These are phyloP conservation scores for Sporobolomyces pararoseus DNA, from an alignment of 768 basidiomycete genomes.

Conservation along the genomic window DNA sequence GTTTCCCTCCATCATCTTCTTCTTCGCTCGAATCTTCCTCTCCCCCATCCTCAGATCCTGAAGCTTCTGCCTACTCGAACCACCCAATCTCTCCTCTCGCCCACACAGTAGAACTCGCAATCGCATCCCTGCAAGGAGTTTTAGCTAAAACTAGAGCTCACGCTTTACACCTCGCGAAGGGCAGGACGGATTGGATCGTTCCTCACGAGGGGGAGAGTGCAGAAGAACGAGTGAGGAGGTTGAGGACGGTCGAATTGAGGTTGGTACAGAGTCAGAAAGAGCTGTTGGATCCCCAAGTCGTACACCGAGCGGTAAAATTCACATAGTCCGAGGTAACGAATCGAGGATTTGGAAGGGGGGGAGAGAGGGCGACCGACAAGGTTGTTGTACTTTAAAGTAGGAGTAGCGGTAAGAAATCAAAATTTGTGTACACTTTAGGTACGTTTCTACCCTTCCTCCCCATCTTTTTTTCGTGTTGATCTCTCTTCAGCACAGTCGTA, in stretches of 20 bases:
- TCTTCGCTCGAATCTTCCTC: too few species aligned
- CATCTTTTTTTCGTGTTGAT: too few species aligned
- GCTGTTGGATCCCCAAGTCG: constrained; percentile 39
- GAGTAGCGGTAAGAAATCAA: too few species aligned
- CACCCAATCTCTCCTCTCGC: constrained; percentile 55
- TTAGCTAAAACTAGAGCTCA: constrained; percentile 61
- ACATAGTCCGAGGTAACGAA: too few species aligned
- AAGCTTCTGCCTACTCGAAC: constrained; percentile 1
- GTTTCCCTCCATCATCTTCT: constrained; percentile 57
- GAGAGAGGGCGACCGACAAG: too few species aligned
- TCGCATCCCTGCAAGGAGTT: constrained; percentile 72
- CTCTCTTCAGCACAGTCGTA: too few species aligned
- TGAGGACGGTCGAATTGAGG: constrained; percentile 79
- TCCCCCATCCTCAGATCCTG: constrained; percentile 7
- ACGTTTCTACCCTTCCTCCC: too few species aligned
- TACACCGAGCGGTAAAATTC: constrained; percentile 38
- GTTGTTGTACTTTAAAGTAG: too few species aligned
- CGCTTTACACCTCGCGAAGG: constrained; percentile 59
- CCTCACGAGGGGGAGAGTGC: constrained; percentile 39
- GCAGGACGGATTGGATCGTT: constrained; percentile 61
- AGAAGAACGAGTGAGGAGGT: constrained; percentile 64
- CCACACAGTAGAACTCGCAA: constrained; percentile 62
- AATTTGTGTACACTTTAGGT: too few species aligned
- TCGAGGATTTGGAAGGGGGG: too few species aligned
- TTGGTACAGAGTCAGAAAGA: constrained; percentile 59